Evolutionary conservation across 164 flowering plant genomes (phyloP), one percentile per base, ranked within the genome.

Genomic region (Tetrastigma voinierianum): DNA sequence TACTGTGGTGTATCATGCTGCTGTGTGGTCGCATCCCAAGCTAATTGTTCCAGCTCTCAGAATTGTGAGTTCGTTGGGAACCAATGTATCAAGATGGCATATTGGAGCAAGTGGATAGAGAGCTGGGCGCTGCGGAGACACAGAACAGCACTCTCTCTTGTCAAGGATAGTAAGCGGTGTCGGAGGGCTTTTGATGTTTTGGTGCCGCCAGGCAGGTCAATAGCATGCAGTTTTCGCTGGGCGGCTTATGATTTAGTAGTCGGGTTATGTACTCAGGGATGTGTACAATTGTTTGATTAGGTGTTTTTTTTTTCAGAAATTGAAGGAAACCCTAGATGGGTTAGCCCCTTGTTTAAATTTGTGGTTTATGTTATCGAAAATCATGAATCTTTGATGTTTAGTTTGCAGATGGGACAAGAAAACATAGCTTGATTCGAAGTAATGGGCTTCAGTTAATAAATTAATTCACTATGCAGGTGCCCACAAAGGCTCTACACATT

Each of bases 401-500:
- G 0, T 32, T 32, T 32, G 40, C 6, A 0, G 40, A 32, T 32
- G 40, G 40, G 40, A 32, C 40, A 0, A 32, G 0, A 32, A 32
- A 32, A 32, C 6, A 32, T 32, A 32, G 40, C 6, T 32, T 32
- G 40, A 3, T 32, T 32, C 3, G 40, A 32, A 3, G 3, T 32
- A 32, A 32, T 32, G 3, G 3, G 40, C 18, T 21, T 61, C 51
- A 17, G 16, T 15, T 13, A 5, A n/a, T n/a, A 9, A 17, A 44
- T 0, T 47, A 24, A 64, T 16, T 23, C 25, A 16, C 49, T 62
- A 2, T 79, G 71, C 81, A 93, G 98, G 77, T 94, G 53, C 96
- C 96, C 96, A 0, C 96, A 87, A 55, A 84, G 95, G 67, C 88
- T 89, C 6, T 94, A 91, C 76, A 82, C 87, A n/a, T 80, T 90